Conservation (phyloP, 345 rosid species). For the Xanthoceras sorbifolium region DNA sequence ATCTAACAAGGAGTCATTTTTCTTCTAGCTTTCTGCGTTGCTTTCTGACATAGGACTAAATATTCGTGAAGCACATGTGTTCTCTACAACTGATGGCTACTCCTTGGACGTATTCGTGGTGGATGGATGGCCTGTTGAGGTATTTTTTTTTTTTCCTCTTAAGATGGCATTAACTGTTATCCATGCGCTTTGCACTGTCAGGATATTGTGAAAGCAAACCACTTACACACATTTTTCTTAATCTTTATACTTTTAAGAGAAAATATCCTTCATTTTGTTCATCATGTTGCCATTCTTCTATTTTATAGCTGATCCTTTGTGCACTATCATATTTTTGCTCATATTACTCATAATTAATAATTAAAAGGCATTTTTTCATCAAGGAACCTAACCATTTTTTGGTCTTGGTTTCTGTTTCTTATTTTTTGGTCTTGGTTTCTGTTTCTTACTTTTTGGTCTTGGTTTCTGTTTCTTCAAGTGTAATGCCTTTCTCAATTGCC, state of each 20-base stretch:
- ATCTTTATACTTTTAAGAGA: background rate
- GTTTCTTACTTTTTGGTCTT: background rate
- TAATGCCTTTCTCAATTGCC: background rate
- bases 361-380: background rate
- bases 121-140: slow-evolving; percentile 76
- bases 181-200: background rate
- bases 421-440: too few species aligned
- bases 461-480: background rate
- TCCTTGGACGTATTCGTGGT: slow-evolving; percentile 79
- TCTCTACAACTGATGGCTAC: slow-evolving; percentile 78
- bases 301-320: background rate
- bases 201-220: background rate
- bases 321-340: background rate
- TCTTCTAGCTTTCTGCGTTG: slow-evolving; percentile 69
- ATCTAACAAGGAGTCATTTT: slow-evolving; percentile 28
- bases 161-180: background rate
- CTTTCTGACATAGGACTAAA: slow-evolving; percentile 78
- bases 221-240: background rate
- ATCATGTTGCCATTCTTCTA: background rate
- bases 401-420: too few species aligned
- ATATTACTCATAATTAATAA: background rate
- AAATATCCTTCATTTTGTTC: background rate
- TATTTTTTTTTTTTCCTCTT: slow-evolving; percentile 20
- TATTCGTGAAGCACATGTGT: slow-evolving; percentile 82
- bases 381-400: too few species aligned